Evolutionary conservation across 176 grass and related monocot genomes (phyloP).

Genomic region (barley (Hordeum vulgare)): MorexV3_pseudomolecules_assembly NC_058524.1:47592444-47592943

Average conservation of each 20-base stretch:
- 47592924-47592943: neutral
- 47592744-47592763: neutral
- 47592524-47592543: neutral
- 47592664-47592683: slow-evolving; percentile 82
- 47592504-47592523: neutral
- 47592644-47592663: slow-evolving; percentile 84
- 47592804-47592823: slow-evolving; percentile 89
- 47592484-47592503: neutral
- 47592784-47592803: neutral
- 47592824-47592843: slow-evolving; percentile 79
- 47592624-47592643: slow-evolving; percentile 75
- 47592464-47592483: neutral
- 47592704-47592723: too few relatives aligned
- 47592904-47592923: neutral
- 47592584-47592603: neutral
- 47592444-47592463: neutral
- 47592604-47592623: slow-evolving; percentile 1
- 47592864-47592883: slow-evolving; percentile 71
- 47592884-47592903: slow-evolving; percentile 21
- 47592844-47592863: slow-evolving; percentile 85
- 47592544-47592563: slow-evolving; percentile 32
- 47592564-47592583: neutral
- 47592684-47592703: slow-evolving; percentile 60
- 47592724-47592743: neutral
- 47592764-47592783: neutral